Base-by-base conservation (phyloP, 257 asterid genomes). In the Solanum chilense region DNA sequence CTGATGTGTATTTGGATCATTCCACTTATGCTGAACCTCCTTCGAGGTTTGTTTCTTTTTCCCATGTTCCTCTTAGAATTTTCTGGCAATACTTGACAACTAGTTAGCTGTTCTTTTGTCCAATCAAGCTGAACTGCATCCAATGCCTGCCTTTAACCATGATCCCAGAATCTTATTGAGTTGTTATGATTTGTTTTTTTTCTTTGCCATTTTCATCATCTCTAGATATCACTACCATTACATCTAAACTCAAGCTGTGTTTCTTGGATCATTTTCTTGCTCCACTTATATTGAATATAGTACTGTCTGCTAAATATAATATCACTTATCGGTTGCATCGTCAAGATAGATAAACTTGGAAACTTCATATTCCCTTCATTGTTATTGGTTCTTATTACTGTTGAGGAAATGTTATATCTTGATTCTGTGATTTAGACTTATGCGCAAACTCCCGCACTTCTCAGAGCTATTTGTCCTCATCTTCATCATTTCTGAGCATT, bases 11-110 rank as follows among this genome's bases (percentile, higher is more conserved):
- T 92, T 88, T 96, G 91, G 98, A 96, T 90, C 94, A 97, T 92
- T 96, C 99, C 9, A 97, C 99, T 21, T 97, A 90, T 89, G 99
- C 99, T 86, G 99, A 94, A 88, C 99, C 98, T 81, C 99, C 99
- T 33, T 96, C 98, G 75, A 94, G 96, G 99, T 95, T 86, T 91
- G 96, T 88, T 44, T 62, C 89, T 62, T 70, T 73, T 71, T 71
- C 80, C 37, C 23, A 80, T 82, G 75, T 80, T 86, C 75, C 77
- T 81, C 31, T 23, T 49, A 49, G 45, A 82, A 31, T 49, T 81
- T 49, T 81, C 85, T 81, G 85, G 45, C 31, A 81, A 29, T 29
- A 81, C 85, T 47, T 49, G 21, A 81, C 85, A 11, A 20, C 45
- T 47, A 49, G n/a, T 33, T 18, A 49, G 16, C 68, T 81, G 29